These are phyloP conservation scores for Ophiostoma sp. DNA, from an alignment of 2,329 filamentous ascomycete genomes.

Conservation along the genomic window DNA sequence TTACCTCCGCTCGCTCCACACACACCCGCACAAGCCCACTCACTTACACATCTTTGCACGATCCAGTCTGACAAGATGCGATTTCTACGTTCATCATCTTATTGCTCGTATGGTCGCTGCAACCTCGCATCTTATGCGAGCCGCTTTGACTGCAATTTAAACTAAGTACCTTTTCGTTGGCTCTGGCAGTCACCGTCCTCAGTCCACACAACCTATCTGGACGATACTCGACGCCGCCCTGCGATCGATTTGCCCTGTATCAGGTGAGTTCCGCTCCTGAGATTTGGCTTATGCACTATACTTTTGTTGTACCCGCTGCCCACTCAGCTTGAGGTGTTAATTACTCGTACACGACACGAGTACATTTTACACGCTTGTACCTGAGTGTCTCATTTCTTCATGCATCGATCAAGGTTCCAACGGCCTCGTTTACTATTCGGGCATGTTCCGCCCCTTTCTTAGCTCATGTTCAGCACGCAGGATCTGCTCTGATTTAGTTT, in stretches of 20 bases:
- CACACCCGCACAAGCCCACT: slow-evolving; percentile 1
- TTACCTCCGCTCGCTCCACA: slow-evolving; percentile 6
- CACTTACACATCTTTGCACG: not conserved
- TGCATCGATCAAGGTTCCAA: not conserved
- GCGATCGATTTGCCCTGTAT: not conserved
- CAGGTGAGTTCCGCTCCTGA: not conserved
- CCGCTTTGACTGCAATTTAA: not conserved
- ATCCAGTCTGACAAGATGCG: not conserved
- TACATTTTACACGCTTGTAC: not conserved
- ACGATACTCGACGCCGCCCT: not conserved
- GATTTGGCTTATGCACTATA: not conserved
- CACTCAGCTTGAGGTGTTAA: too few relatives aligned
- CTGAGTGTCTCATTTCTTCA: not conserved
- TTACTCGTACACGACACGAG: not conserved
- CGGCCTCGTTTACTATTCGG: not conserved
- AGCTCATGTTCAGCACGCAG: not conserved
- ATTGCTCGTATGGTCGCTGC: not conserved
- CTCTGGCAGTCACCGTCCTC: not conserved
- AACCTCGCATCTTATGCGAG: not conserved
- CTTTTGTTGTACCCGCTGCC: not conserved
- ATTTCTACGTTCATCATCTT: not conserved
- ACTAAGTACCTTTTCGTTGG: too few relatives aligned
- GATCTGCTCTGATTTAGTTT: not conserved
- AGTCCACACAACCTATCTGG: too few relatives aligned
- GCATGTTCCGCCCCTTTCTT: not conserved